Evolutionary conservation across 441 rosid genomes (phyloP).

Genomic region (Biscutella laevigata): DNA sequence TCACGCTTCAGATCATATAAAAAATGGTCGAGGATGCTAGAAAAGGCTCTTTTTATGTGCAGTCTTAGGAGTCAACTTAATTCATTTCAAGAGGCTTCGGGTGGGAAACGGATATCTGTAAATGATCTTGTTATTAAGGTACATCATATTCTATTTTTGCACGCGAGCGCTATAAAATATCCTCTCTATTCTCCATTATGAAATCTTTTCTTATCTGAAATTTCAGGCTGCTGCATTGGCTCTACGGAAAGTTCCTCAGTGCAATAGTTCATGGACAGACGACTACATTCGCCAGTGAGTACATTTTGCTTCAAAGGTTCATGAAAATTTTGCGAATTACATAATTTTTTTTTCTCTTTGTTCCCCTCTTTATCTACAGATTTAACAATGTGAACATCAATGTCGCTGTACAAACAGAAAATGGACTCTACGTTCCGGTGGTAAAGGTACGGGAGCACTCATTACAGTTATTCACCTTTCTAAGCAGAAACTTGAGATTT

Average conservation of each 20-base stretch:
- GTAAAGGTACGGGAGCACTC: conserved; percentile 44
- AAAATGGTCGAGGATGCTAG: conserved; percentile 1
- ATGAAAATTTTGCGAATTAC: neutral
- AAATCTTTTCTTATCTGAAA: neutral
- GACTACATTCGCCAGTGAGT: conserved; percentile 89
- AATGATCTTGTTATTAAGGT: conserved; percentile 96
- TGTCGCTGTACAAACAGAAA: conserved; percentile 87
- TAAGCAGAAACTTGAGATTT: neutral
- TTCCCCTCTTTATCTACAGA: conserved; percentile 29
- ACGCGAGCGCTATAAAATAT: neutral
- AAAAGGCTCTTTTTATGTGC: conserved; percentile 19
- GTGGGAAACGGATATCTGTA: conserved; percentile 79
- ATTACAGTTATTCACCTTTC: neutral
- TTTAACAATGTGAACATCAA: conserved; percentile 68
- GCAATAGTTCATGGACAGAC: conserved; percentile 96
- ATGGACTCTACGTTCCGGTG: conserved; percentile 81
- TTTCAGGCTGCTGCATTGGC: conserved; percentile 94
- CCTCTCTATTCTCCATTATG: neutral
- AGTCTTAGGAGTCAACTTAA: conserved; percentile 77
- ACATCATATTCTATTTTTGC: conserved; percentile 2
- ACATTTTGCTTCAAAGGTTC: conserved; percentile 4
- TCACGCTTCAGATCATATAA: conserved; percentile 6
- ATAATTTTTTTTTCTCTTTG: conserved; percentile 9
- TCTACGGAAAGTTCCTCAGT: conserved; percentile 80
- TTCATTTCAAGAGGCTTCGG: conserved; percentile 74